Conservation (phyloP, 805 yeast species). For the Candida palmyrensis region DNA sequence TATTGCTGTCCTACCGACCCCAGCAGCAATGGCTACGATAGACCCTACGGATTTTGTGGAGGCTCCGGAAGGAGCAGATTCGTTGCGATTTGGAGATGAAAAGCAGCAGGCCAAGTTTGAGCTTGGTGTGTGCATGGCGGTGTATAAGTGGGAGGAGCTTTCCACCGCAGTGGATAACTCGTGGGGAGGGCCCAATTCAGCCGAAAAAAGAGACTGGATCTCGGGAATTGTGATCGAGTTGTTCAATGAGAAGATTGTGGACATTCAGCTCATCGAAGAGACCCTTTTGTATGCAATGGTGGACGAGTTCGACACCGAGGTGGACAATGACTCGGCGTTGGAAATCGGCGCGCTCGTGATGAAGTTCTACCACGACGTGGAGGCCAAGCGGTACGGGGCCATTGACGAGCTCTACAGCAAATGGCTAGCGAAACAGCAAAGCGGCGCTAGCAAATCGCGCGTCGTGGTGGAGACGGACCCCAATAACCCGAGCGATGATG, state of each 20-base stretch:
- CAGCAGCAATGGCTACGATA: no score
- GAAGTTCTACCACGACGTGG: slow-evolving; percentile 61
- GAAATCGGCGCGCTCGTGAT: slow-evolving; percentile 65
- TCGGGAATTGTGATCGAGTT: slow-evolving; percentile 76
- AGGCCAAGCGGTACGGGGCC: slow-evolving; percentile 42
- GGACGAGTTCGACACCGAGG: slow-evolving; percentile 86
- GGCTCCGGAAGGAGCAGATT: slow-evolving; percentile 36
- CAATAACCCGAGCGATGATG: slow-evolving; percentile 50
- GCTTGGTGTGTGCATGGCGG: slow-evolving; percentile 85
- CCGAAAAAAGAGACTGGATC: slow-evolving; percentile 94
- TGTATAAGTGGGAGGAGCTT: slow-evolving; percentile 88
- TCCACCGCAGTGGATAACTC: slow-evolving; percentile 82
- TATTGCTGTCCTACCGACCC: no score
- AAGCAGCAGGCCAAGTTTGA: slow-evolving; percentile 83
- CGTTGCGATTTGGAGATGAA: slow-evolving; percentile 46
- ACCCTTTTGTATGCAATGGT: slow-evolving; percentile 83
- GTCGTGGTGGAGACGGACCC: slow-evolving; percentile 58
- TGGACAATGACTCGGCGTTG: slow-evolving; percentile 86
- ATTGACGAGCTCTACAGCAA: slow-evolving; percentile 57
- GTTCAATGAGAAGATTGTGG: slow-evolving; percentile 65
- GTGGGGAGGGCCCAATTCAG: slow-evolving; percentile 95
- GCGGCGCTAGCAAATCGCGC: slow-evolving; percentile 20
- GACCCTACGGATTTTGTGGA: slow-evolving; percentile 52
- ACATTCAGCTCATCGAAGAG: slow-evolving; percentile 76
- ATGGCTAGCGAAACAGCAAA: slow-evolving; percentile 53